Evolutionary conservation across 2,329 filamentous ascomycete genomes (phyloP), one percentile per base, ranked within the genome.

Genomic region (Colletotrichum spaethianum): DNA sequence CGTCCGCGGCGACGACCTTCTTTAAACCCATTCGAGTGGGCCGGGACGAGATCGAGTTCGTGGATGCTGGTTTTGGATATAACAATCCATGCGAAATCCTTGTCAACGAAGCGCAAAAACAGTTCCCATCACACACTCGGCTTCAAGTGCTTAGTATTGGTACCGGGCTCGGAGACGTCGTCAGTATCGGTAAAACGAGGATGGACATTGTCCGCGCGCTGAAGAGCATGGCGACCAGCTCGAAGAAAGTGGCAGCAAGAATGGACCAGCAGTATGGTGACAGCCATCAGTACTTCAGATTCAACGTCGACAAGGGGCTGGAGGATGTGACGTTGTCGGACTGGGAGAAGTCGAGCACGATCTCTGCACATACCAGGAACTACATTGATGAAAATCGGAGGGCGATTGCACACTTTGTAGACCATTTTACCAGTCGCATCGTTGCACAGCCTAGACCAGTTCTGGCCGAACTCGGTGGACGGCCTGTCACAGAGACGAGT

Each of bases 1-100:
- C 73, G 12, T 75, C 74, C 40, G 75, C 74, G 7, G 73, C 73
- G 2, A 75, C 75, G 6, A 72, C 26, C n/a, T 69, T 71, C 36
- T 75, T 75, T 31, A 48, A 80, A 50, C 72, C 79, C 6, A 77
- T 79, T 40, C 65, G 74, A 31, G 14, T 79, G 12, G 78, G 78
- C 36, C 74, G 76, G 11, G 75, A 79, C 18, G 68, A 63, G 5
- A 67, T 78, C 3, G 76, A 78, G 23, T 81, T 79, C 40, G 74
- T 81, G 31, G 79, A 81, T 55, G 78, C 77, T 3, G 79, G 73
- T 0, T 76, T 81, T 28, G 78, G 78, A 2, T 81, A 77, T 42
- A 81, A 81, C 65, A 82, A 82, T 55, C 79, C 80, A 26, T 76
- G 76, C 56, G 74, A 79, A 28, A 72, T 78, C 2, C 72, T 81